Base-by-base conservation (phyloP, 2,329 filamentous ascomycete species). In the Talaromyces sp. region DNA sequence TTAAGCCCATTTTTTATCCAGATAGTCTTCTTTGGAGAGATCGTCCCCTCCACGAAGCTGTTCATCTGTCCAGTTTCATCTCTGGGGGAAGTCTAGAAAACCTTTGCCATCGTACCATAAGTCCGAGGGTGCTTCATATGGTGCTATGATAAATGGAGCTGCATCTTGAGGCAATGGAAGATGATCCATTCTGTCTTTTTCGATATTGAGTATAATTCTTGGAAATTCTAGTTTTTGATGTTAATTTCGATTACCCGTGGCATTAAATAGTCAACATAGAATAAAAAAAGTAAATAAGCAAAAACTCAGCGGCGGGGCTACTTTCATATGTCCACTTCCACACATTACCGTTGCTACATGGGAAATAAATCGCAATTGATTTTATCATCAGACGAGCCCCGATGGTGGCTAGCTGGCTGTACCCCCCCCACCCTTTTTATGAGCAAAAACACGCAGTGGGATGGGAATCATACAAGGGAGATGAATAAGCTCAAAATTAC, bases 1-100 rank as follows among this genome's bases (percentile, higher is more conserved):
- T 57, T 26, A 50, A 61, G 56, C 4, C 60, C 62, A 29, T 59
- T 56, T 6, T 53, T 46, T n/a, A 13, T 63, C 62, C 14, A 54
- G 29, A 29, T 41, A 56, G 50, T 55, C 60, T 14, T 61, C 57
- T 24, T 57, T 26, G 17, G 51, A 38, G 17, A 31, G 56, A n/a
- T 63, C 54, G 38, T 56, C 43, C 4, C 57, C 63, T 3, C 58
- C 63, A 26, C 56, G 63, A 24, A 63, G 59, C 46, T 63, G 59
- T 26, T 62, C 55, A 31, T 62, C 59, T 4, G 51, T 63, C 62
- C 60, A 65, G 21, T 58, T 56, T 19, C 54, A 24, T 26, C 56
- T 43, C 13, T 58, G 17, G 3, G 64, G 64, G 19, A 50, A 65
- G 14, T 41, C 24, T 8, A 63, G 19, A 49, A 65, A 65, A 2